Conservation (phyloP, 495 filamentous ascomycete genomes). For the Achaetomiella virescens region DNA sequence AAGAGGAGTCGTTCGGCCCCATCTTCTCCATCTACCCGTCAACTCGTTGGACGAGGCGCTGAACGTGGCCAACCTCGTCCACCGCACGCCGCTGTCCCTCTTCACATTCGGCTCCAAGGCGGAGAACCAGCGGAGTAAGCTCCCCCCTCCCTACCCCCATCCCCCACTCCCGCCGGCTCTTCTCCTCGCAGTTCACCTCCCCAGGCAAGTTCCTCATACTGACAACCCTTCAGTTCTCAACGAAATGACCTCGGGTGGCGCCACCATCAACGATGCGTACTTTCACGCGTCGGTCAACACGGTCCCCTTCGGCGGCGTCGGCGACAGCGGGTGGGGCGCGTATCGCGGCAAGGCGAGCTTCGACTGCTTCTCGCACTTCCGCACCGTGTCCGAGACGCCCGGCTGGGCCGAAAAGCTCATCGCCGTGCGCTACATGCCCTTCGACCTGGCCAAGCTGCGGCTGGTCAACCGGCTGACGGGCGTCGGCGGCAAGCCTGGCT, state of each 20-base stretch:
- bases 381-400: conserved; percentile 69
- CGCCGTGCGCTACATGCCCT: conserved; percentile 76
- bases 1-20: conserved; percentile 84
- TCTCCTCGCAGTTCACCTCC: too few species aligned
- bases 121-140: conserved; percentile 61
- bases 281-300: conserved; percentile 73
- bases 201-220: conserved; percentile 24
- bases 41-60: conserved; percentile 76
- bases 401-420: conserved; percentile 74
- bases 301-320: conserved; percentile 85
- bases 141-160: background rate
- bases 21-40: conserved; percentile 74
- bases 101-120: conserved; percentile 77
- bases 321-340: conserved; percentile 72
- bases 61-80: conserved; percentile 63
- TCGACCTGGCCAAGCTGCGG: conserved; percentile 45
- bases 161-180: background rate
- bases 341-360: conserved; percentile 82
- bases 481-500: conserved; percentile 60
- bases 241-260: conserved; percentile 68
- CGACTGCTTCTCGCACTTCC: conserved; percentile 77
- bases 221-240: conserved; percentile 44
- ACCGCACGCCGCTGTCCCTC: conserved; percentile 73
- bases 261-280: conserved; percentile 73
- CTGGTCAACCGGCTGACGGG: conserved; percentile 51